Evolutionary conservation across 805 yeast species (phyloP), one percentile per base, ranked within the genome.

Genomic region (Lachancea cidri): DNA sequence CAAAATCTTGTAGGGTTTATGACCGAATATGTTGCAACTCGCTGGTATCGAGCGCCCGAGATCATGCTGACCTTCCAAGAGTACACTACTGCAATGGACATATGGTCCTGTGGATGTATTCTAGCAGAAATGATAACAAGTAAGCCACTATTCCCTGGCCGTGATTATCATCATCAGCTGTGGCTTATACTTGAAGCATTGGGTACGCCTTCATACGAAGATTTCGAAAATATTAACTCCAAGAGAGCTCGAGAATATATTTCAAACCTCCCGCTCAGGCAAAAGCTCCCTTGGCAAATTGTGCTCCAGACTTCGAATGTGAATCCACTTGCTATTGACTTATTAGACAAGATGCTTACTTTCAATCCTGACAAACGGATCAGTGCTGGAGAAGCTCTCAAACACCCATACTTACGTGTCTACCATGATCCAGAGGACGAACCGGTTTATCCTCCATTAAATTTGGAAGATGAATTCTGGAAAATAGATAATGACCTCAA

Each of bases 31-130:
- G 93, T 84, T 3, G 91, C 91, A 2, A 84, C 93, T 6, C 67
- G 93, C 52, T 84, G 91, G 91, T 84, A 84, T 57, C 66, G 93
- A 39, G 91, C 91, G 0, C 91, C 91, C 0, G 93, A 84, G 58
- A 81, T 84, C 43, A 84, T 84, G 91, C 63, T 84, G 19, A 77
- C 86, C 1, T 72, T 76, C 45, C 79, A 84, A 31, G 81, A 80
- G 52, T 84, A 84, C 49, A 75, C 89, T 2, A 77, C 82, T 6
- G 86, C 88, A 0, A 81, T 84, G 45, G 93, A 84, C 55, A 70
- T 83, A 13, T 84, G 93, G 93, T 79, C 87, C 0, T 79, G 82
- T 31, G 93, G 91, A 0, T 83, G 91, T 55, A 81, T 84, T 25
- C 54, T 84, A 24, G 89, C 85, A 0, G 93, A 84, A 57, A 67